A percentile compares a stretch with the other conserved stretches of the same genome.
Evolutionary conservation across 2,329 filamentous ascomycete species (phyloP).

Genomic region (Ceratocystis diversiconidia): DNA sequence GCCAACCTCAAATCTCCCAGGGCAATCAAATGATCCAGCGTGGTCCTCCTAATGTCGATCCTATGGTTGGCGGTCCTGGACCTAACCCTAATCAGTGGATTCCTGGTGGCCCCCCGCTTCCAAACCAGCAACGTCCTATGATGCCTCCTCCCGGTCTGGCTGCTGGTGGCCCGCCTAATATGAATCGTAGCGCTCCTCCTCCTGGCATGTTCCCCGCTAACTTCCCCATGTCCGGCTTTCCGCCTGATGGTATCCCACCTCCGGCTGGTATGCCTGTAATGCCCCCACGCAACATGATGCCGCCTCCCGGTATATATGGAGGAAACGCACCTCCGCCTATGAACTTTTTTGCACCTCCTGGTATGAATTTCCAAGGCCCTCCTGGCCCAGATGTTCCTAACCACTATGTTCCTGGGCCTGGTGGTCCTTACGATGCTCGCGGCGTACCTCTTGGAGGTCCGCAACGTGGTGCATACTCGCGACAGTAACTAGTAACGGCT

Average conservation of each 20-base stretch:
- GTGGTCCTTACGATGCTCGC: constrained; percentile 39
- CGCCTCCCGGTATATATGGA: constrained; percentile 44
- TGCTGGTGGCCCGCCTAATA: constrained; percentile 20
- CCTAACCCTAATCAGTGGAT: constrained; percentile 34
- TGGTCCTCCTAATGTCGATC: constrained; percentile 46
- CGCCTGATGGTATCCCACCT: constrained; percentile 21
- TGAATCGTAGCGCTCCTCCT: constrained; percentile 35
- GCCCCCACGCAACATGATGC: constrained; percentile 40
- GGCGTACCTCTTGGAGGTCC: constrained; percentile 31
- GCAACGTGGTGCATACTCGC: constrained; percentile 31
- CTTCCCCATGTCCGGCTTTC: constrained; percentile 35
- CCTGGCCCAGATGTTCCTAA: constrained; percentile 30
- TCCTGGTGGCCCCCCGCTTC: constrained; percentile 28
- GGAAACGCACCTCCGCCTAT: constrained; percentile 31
- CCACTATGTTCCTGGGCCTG: constrained; percentile 20
- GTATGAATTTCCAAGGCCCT: constrained; percentile 37
- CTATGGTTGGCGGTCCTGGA: constrained; percentile 31
- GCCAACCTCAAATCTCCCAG: constrained; percentile 36
- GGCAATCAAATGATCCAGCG: constrained; percentile 52
- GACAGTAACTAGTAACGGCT: constrained; percentile 22
- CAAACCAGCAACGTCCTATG: constrained; percentile 30
- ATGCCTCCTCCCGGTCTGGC: constrained; percentile 46
- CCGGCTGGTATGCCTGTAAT: constrained; percentile 37
- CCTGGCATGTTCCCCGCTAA: constrained; percentile 48
- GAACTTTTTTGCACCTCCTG: constrained; percentile 40